Conservation (phyloP, 2,329 filamentous ascomycete species). For the Zymoseptoria brevis region DNA sequence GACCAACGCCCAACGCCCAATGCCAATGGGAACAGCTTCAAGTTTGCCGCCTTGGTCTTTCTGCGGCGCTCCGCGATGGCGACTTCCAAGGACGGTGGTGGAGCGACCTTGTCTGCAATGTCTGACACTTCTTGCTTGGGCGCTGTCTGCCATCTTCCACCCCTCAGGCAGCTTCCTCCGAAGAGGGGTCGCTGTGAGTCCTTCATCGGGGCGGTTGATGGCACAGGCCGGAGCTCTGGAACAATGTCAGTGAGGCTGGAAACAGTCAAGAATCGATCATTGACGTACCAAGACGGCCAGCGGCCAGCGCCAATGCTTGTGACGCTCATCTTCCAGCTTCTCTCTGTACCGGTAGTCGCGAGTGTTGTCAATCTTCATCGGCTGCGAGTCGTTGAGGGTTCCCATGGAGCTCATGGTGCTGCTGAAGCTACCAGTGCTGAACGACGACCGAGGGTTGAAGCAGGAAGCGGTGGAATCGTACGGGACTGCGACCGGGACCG, state of each 20-base stretch:
- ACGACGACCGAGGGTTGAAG: not conserved
- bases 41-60: too few relatives aligned
- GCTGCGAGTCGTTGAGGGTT: not conserved
- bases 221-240: not conserved
- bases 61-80: too few relatives aligned
- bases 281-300: not conserved
- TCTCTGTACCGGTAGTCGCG: constrained; percentile 98
- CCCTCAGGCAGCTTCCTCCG: not conserved
- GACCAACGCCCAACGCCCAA: not conserved
- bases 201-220: not conserved
- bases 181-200: not conserved
- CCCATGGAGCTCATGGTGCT: not conserved
- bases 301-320: constrained; percentile 50
- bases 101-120: too few relatives aligned
- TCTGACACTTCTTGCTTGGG: too few relatives aligned
- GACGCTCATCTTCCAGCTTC: constrained; percentile 93
- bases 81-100: too few relatives aligned
- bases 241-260: not conserved
- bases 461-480: not conserved
- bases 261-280: not conserved
- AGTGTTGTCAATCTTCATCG: constrained; percentile 54
- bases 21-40: not conserved
- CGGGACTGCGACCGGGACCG: not conserved
- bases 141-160: not conserved
- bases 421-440: not conserved